Evolutionary conservation across 78 protist species (phyloP), one percentile per base, ranked within the genome.

Genomic region (Neovahlkampfia damariscottae): DNA sequence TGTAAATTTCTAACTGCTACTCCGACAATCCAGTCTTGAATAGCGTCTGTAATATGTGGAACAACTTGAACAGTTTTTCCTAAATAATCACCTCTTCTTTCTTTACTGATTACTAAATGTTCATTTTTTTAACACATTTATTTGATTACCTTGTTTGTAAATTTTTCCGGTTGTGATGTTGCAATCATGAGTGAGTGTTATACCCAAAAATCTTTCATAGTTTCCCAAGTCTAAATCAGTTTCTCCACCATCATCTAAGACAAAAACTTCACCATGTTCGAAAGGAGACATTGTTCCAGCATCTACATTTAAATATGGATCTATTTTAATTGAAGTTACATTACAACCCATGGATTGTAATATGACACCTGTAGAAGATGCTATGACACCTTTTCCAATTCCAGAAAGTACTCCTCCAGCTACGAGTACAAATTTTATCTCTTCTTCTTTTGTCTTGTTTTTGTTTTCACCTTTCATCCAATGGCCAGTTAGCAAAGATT

Each of bases 21-120:
- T 38, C 89, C 73, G 68, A 89, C 89, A 38, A 97, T 83, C 97
- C 98, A 93, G 38, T 82, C 79, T 72, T 81, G 86, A 39, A 96
- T 90, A 37, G 70, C 96, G 70, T 89, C 72, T 28, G 96, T 84
- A 67, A 95, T 72, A 77, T 95, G 98, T 37, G 98, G 99, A 28
- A 97, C 95, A 1, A 90, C 95, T 91, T 97, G 99, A 5, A 97
- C 99, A 0, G 99, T 97, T 77, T 88, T 84, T 70, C 99, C 99
- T 19, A 97, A 90, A 86, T 86, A 97, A 40, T 89, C 92, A 41
- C 99, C 99, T 4, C 67, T 39, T 30, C 99, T 81, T 82, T 97
- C 92, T 70, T 82, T 82, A 70, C 85, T 83, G 37, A 96, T 87
- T 7, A 93, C 94, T 0, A 39, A 10, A n/a, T n/a, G n/a, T n/a